Conservation (phyloP, 192 early-diverging fungal species). For the Umbelopsis vinacea region DNA sequence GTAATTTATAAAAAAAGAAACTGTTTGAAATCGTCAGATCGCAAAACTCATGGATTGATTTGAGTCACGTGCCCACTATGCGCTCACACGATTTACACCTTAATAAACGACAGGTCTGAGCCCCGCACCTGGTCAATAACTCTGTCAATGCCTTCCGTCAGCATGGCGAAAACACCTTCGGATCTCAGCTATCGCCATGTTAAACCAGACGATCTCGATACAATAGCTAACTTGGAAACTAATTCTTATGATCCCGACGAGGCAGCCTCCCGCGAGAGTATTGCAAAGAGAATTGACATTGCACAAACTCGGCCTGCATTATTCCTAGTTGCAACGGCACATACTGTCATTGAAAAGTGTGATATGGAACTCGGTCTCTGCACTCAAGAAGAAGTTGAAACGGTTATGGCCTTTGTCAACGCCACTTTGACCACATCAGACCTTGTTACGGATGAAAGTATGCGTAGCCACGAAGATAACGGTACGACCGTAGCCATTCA, state of each 20-base stretch:
- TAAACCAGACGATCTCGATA: constrained; percentile 18
- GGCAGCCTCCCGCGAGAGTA: constrained; percentile 47
- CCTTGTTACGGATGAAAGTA: constrained; percentile 65
- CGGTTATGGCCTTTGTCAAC: constrained; percentile 64
- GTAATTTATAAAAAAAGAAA: too few species aligned
- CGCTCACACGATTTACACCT: too few species aligned
- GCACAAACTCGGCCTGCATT: constrained; percentile 35
- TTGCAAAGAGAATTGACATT: constrained; percentile 41
- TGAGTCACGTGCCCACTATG: too few species aligned
- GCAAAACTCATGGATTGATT: too few species aligned
- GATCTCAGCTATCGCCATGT: constrained; percentile 7
- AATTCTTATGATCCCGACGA: constrained; percentile 49
- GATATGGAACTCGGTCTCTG: constrained; percentile 19
- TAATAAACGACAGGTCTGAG: too few species aligned
- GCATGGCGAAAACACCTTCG: neutral
- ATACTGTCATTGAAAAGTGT: constrained; percentile 13
- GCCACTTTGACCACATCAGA: constrained; percentile 51
- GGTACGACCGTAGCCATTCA: constrained; percentile 72
- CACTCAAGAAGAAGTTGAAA: constrained; percentile 7
- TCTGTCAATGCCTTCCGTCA: constrained; percentile 3
- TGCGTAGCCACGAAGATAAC: constrained; percentile 61
- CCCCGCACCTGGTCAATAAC: neutral
- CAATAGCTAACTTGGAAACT: constrained; percentile 16
- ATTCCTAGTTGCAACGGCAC: constrained; percentile 40
- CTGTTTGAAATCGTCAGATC: too few species aligned